phyloP scores from a whole-genome alignment of 345 rosid species.

The Anacardium occidentale region DNA sequence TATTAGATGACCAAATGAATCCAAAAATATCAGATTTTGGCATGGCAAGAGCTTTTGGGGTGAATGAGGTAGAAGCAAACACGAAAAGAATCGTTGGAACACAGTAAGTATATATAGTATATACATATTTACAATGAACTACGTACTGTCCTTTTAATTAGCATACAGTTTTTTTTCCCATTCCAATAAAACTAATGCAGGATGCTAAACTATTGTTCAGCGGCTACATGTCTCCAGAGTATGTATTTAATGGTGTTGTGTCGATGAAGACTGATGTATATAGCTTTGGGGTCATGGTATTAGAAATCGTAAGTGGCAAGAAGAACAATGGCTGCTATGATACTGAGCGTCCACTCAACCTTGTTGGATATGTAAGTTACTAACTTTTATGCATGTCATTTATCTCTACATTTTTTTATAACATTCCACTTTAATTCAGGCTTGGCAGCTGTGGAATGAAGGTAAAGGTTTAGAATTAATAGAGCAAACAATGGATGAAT shows the following conservation, averaged over 20 bases:
- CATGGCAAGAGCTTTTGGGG: slow-evolving; percentile 6
- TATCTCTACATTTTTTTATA: no score
- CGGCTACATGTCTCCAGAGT: slow-evolving; percentile 20
- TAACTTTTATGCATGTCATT: no score
- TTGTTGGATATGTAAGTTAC: slow-evolving; percentile 19
- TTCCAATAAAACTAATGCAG: background rate
- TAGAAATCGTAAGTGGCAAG: slow-evolving; percentile 15
- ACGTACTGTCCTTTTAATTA: no score
- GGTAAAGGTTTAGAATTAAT: background rate
- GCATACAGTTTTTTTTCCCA: no score
- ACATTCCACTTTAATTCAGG: no score
- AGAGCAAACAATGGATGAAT: background rate
- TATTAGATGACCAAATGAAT: background rate
- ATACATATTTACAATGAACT: no score
- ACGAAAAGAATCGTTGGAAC: slow-evolving; percentile 15
- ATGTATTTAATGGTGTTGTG: background rate
- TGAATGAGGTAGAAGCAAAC: slow-evolving; percentile 8
- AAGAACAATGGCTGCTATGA: slow-evolving; percentile 6
- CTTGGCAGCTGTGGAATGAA: slow-evolving; percentile 17
- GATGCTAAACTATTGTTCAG: background rate
- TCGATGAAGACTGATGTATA: slow-evolving; percentile 1
- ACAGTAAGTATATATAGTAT: background rate
- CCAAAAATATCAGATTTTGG: slow-evolving; percentile 22
- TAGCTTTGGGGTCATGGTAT: slow-evolving; percentile 18
- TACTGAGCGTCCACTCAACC: slow-evolving; percentile 10